Percentiles rank a stretch among this genome's conserved stretches.
phyloP scores from a whole-genome alignment of 805 yeast genomes.

The Monosporozyma solicola region DNA sequence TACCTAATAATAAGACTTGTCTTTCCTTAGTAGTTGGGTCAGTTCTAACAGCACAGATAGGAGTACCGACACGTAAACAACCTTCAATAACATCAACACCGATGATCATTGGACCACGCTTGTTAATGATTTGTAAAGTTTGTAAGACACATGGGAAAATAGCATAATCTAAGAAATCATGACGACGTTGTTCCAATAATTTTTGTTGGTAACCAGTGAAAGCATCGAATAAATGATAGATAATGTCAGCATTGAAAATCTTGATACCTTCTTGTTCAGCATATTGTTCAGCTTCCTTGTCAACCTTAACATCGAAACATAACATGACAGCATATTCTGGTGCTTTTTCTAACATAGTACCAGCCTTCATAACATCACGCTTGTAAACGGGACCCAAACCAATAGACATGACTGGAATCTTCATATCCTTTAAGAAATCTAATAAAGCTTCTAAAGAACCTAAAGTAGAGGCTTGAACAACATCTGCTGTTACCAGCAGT shows the following conservation, averaged over 20 bases:
- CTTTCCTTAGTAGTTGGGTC: conserved; percentile 79
- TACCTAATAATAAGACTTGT: conserved; percentile 65
- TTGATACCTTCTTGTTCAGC: conserved; percentile 89
- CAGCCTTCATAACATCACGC: conserved; percentile 96
- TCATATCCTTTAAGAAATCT: conserved; percentile 96
- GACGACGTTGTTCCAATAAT: conserved; percentile 81
- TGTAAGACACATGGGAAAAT: conserved; percentile 92
- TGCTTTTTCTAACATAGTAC: conserved; percentile 94
- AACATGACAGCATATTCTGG: conserved; percentile 96
- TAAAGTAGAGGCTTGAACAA: conserved; percentile 95
- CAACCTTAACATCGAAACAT: conserved; percentile 95
- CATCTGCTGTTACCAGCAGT: conserved; percentile 82
- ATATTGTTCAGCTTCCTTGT: conserved; percentile 96
- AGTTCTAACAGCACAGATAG: conserved; percentile 84
- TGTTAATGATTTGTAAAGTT: conserved; percentile 92
- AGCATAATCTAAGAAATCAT: conserved; percentile 79
- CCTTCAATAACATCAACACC: conserved; percentile 98
- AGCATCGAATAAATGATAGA: conserved; percentile 91
- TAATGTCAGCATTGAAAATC: conserved; percentile 92
- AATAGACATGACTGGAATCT: conserved; percentile 97
- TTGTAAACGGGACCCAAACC: conserved; percentile 97
- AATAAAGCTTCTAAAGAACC: conserved; percentile 96
- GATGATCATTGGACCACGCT: conserved; percentile 97
- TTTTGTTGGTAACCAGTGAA: conserved; percentile 88
- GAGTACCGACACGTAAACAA: conserved; percentile 81